A percentile compares a stretch with the other conserved stretches of the same genome.
Conservation (phyloP, 768 basidiomycete genomes). For the Podaxis sp. region DNA sequence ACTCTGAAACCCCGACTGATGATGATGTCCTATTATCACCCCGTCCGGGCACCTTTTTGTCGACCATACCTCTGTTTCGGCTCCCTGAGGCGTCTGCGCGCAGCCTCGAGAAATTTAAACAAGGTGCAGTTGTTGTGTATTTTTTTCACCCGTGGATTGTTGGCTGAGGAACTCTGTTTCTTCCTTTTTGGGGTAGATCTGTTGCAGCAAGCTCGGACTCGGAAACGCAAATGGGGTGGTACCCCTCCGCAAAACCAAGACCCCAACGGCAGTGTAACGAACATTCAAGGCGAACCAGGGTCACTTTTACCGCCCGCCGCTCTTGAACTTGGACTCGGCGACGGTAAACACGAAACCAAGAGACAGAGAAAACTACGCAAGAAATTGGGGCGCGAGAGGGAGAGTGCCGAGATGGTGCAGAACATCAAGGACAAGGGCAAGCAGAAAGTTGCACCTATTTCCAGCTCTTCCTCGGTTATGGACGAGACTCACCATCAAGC, state of each 20-base stretch:
- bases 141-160: background rate
- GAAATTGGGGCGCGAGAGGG: background rate
- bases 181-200: constrained; percentile 2
- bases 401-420: background rate
- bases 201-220: constrained; percentile 17
- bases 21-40: constrained; percentile 10
- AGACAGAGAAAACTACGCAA: background rate
- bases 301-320: background rate
- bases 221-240: constrained; percentile 22
- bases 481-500: background rate
- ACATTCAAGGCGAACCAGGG: background rate
- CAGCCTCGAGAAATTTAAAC: background rate
- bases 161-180: background rate
- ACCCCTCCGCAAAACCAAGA: constrained; percentile 18
- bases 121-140: constrained; percentile 11
- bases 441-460: background rate
- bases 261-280: background rate
- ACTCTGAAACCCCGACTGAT: too few species aligned
- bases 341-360: background rate
- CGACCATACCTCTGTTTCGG: background rate
- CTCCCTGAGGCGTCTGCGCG: background rate
- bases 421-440: background rate
- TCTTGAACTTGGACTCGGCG: constrained; percentile 9
- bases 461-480: background rate
- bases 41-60: constrained; percentile 10